phyloP scores from a whole-genome alignment of 345 rosid genomes.

The Abelmoschus esculentus region DNA sequence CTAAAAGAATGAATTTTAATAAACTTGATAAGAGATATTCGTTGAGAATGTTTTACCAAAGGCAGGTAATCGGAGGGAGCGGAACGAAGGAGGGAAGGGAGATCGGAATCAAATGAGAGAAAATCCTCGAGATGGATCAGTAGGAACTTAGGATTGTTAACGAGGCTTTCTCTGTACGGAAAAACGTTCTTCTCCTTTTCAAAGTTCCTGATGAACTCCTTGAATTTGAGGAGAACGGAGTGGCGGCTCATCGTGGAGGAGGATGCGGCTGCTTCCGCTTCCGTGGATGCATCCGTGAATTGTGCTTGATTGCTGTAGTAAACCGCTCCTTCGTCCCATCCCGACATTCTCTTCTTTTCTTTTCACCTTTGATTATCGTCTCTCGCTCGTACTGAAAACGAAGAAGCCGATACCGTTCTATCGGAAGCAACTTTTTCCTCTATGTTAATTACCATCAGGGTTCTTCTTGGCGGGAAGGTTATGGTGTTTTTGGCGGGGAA shows the following conservation, averaged over 20 bases:
- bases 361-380: too few species aligned
- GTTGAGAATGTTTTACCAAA: slow-evolving; percentile 29
- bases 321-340: slow-evolving; percentile 17
- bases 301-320: slow-evolving; percentile 92
- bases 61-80: slow-evolving; percentile 81
- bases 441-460: not conserved
- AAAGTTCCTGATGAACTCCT: slow-evolving; percentile 82
- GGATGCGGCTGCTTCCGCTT: slow-evolving; percentile 20
- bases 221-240: slow-evolving; percentile 64
- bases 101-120: slow-evolving; percentile 71
- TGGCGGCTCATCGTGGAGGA: slow-evolving; percentile 35
- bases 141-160: slow-evolving; percentile 61
- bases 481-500: too few species aligned
- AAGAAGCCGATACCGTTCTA: too few species aligned
- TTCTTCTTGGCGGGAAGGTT: not conserved
- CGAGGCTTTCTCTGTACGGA: slow-evolving; percentile 79
- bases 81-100: slow-evolving; percentile 69
- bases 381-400: too few species aligned
- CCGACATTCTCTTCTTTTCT: not conserved
- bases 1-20: not conserved
- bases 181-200: slow-evolving; percentile 65
- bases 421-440: not conserved
- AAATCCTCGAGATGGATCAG: slow-evolving; percentile 73
- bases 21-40: too few species aligned
- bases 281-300: slow-evolving; percentile 57